Evolutionary conservation across 176 grass and related monocot genomes (phyloP), one percentile per base, ranked within the genome.

Genomic region (Microstegium vimineum): DNA sequence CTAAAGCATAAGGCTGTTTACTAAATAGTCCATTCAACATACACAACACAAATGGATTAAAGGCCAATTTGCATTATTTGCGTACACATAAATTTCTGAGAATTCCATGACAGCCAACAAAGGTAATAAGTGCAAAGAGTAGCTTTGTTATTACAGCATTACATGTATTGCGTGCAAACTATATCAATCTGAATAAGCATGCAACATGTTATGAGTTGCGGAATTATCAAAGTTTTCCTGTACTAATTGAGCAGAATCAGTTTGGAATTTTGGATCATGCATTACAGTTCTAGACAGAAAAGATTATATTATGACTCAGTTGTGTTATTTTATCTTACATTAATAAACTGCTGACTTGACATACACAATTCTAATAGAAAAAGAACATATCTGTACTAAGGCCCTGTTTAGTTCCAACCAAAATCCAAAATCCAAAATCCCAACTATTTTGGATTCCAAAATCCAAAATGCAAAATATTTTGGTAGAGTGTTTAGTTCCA

Each of bases 11-110:
- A 76, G 18, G 27, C 10, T 42, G 27, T 73, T 75, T 66, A 73
- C 49, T 69, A 74, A 68, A 59, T 54, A 60, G 20, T 84, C 38
- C 52, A 83, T 30, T 69, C 12, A 82, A 75, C 37, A 85, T 52
- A 18, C 59, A 74, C 32, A 31, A 78, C 9, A 60, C 42, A 87
- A 70, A 62, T 59, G 5, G 34, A 86, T 73, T 77, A 61, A 84
- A 75, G 70, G 26, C 37, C 66, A 65, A 32, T 64, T 62, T 28
- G 12, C 26, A 30, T 62, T 62, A 30, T 61, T 33, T 57, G 5
- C 15, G 57, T 28, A 54, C 63, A 71, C 20, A 30, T 54, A 69
- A 70, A 70, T 63, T 40, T 22, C 61, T 31, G 16, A 43, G 43
- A 32, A 69, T 6, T 30, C 17, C 23, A 8, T 62, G 32, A 45